Conservation (phyloP, 176 grass and related monocot genomes). For the Sorghum bicolor region DNA sequence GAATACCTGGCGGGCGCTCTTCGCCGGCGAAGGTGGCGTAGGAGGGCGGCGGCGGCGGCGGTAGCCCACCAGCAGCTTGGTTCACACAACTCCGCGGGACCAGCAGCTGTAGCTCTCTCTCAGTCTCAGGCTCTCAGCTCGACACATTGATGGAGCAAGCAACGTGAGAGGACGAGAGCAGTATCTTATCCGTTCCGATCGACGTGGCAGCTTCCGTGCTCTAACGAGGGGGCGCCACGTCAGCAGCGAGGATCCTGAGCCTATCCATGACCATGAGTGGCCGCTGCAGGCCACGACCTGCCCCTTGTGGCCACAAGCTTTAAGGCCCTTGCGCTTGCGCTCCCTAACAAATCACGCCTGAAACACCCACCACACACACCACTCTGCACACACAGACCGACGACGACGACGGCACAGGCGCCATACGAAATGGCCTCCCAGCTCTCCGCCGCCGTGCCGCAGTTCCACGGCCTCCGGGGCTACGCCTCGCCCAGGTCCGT, state of each 20-base stretch:
- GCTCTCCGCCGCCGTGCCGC: conserved; percentile 58
- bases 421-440: conserved; percentile 69
- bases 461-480: conserved; percentile 57
- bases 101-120: background rate
- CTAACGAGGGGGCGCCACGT: conserved; percentile 70
- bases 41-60: background rate
- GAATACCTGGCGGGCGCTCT: background rate
- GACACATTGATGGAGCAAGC: background rate
- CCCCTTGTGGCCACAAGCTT: conserved; percentile 51
- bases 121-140: background rate
- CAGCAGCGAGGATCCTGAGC: conserved; percentile 52
- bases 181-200: conserved; percentile 52
- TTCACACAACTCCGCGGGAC: background rate
- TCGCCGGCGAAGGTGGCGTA: background rate
- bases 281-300: conserved; percentile 54
- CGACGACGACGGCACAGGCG: background rate
- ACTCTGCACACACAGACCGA: background rate
- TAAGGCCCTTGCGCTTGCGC: conserved; percentile 34
- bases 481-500: conserved; percentile 48
- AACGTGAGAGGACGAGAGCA: background rate
- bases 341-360: background rate
- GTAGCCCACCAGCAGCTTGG: background rate
- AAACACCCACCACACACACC: background rate
- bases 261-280: conserved; percentile 52
- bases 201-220: conserved; percentile 13